A percentile compares a stretch with the other conserved stretches of the same genome.
Conservation (phyloP, 768 basidiomycete species). For the Fomitopsis serialis region DNA sequence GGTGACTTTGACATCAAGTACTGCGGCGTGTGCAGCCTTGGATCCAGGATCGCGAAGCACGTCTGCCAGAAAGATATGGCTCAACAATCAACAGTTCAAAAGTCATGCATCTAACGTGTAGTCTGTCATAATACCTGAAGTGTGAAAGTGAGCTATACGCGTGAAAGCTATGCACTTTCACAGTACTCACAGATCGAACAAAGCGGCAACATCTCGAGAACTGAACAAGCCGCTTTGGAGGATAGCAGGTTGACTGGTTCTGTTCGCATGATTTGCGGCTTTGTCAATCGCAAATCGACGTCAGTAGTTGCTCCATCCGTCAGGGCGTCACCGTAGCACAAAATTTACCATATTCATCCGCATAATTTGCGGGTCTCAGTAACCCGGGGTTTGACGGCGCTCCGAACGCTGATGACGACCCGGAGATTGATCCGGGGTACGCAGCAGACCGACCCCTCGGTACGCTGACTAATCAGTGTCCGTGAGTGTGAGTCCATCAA, state of each 20-base stretch:
- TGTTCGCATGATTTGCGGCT: not conserved
- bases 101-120: conserved; percentile 33
- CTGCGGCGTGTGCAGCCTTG: conserved; percentile 41
- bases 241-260: not conserved
- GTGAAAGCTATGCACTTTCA: not conserved
- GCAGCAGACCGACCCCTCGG: too few species aligned
- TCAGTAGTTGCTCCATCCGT: not conserved
- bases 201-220: not conserved
- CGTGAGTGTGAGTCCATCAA: too few species aligned
- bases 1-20: conserved; percentile 42
- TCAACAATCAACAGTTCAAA: conserved; percentile 19
- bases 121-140: conserved; percentile 41
- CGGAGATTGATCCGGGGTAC: too few species aligned
- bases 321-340: not conserved
- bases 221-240: not conserved
- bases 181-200: conserved; percentile 45
- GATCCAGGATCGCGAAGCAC: conserved; percentile 48
- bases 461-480: too few species aligned
- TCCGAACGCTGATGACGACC: not conserved
- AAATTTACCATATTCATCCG: too few species aligned
- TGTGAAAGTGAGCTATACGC: not conserved
- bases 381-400: not conserved
- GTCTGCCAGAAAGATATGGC: conserved; percentile 29
- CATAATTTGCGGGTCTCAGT: not conserved
- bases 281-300: too few species aligned